Conservation (phyloP, 768 basidiomycete species). For the Amanita pallidorosea region DNA sequence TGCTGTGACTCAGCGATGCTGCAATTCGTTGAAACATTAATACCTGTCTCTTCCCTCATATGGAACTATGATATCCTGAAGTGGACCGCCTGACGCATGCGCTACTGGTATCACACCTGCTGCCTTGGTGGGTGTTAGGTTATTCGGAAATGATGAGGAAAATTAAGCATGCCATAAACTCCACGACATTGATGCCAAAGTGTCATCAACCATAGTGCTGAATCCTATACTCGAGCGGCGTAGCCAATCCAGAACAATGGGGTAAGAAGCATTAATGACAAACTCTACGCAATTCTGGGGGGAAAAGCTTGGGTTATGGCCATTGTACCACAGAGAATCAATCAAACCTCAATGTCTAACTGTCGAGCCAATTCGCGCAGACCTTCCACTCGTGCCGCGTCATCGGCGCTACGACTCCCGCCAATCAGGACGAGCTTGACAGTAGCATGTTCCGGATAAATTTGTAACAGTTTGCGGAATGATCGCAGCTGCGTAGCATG, state of each 20-base stretch:
- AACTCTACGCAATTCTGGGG: conserved; percentile 63
- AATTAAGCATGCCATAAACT: conserved; percentile 71
- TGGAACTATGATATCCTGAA: conserved; percentile 86
- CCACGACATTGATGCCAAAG: conserved; percentile 96
- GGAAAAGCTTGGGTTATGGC: conserved; percentile 3
- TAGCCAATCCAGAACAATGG: conserved; percentile 59
- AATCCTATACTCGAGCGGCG: conserved; percentile 73
- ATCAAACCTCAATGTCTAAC: conserved; percentile 52
- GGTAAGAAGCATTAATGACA: conserved; percentile 73
- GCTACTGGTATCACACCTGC: conserved; percentile 88
- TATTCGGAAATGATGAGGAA: neutral
- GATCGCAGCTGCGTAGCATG: conserved; percentile 72
- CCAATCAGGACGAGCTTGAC: conserved; percentile 74
- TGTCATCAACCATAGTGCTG: conserved; percentile 97
- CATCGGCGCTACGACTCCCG: conserved; percentile 70
- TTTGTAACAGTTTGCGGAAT: conserved; percentile 45
- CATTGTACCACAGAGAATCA: neutral
- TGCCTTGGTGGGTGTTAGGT: conserved; percentile 39
- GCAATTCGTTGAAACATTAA: neutral
- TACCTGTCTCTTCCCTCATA: conserved; percentile 65
- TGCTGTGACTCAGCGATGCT: neutral
- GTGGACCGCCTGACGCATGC: conserved; percentile 88
- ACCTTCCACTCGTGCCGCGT: conserved; percentile 55
- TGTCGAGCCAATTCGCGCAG: conserved; percentile 50
- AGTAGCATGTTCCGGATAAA: conserved; percentile 47